These are phyloP conservation scores for Rugonectria rugulosa DNA, from an alignment of 2,329 filamentous ascomycete genomes.

Conservation along the genomic window DNA sequence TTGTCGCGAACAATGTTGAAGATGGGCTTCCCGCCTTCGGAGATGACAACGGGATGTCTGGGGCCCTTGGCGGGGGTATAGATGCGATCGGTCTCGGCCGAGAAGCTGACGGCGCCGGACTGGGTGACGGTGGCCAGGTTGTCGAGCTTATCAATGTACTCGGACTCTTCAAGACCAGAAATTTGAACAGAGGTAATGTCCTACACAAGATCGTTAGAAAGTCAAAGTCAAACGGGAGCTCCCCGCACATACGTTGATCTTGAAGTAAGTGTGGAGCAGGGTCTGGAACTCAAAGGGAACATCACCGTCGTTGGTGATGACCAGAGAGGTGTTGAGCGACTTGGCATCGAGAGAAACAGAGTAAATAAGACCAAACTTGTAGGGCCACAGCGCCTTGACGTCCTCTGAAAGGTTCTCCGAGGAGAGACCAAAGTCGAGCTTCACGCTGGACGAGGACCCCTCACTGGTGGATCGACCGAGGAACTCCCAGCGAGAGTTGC, in stretches of 20 bases:
- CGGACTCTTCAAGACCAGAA: conserved; percentile 76
- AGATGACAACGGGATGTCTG: conserved; percentile 63
- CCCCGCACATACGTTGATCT: conserved; percentile 70
- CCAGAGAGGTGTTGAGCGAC: conserved; percentile 79
- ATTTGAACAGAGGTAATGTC: conserved; percentile 80
- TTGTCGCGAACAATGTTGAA: conserved; percentile 85
- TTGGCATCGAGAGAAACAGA: conserved; percentile 84
- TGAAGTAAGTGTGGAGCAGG: conserved; percentile 90
- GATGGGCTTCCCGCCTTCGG: conserved; percentile 67
- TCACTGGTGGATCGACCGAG: conserved; percentile 77
- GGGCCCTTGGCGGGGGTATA: conserved; percentile 77
- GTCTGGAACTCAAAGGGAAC: conserved; percentile 90
- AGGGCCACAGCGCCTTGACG: conserved; percentile 78
- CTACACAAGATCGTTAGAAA: conserved; percentile 51
- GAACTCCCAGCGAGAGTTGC: conserved; percentile 91
- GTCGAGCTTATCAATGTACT: conserved; percentile 86
- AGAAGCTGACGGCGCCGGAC: conserved; percentile 70
- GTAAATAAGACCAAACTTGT: conserved; percentile 90
- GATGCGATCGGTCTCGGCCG: conserved; percentile 84
- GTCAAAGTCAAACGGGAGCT: neutral
- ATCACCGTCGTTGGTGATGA: conserved; percentile 87
- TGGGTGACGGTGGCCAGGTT: conserved; percentile 70
- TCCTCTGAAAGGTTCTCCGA: conserved; percentile 73
- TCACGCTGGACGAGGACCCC: conserved; percentile 72
- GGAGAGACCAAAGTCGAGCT: conserved; percentile 94